These are phyloP conservation scores for Nitzschia sp. DNA, from an alignment of 108 stramenopile genomes.

Conservation along the genomic window DNA sequence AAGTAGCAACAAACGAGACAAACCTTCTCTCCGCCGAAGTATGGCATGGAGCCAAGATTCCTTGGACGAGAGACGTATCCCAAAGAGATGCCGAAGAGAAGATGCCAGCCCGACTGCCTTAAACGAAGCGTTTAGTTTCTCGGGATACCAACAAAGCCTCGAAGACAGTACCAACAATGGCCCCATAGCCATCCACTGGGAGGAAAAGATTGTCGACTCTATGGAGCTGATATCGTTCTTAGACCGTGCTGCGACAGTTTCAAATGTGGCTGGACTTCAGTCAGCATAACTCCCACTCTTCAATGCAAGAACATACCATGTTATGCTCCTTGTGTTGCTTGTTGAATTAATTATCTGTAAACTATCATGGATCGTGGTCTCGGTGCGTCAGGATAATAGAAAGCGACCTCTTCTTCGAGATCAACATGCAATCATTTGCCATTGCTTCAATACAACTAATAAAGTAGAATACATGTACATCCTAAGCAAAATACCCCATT, in stretches of 20 bases:
- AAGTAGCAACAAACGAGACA: not conserved
- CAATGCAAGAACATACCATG: no score
- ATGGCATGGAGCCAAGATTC: conserved; percentile 34
- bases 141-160: not conserved
- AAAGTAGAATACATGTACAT: no score
- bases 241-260: not conserved
- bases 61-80: conserved; percentile 1
- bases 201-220: conserved; percentile 13
- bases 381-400: no score
- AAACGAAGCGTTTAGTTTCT: not conserved
- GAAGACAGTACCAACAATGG: not conserved
- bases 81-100: conserved; percentile 12
- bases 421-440: no score
- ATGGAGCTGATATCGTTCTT: conserved; percentile 5
- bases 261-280: no score
- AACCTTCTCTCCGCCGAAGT: conserved; percentile 16
- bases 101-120: not conserved
- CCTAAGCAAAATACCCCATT: no score
- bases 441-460: no score
- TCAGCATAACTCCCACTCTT: no score
- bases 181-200: conserved; percentile 24
- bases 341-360: no score
- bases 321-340: no score
- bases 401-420: no score
- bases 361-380: no score